A percentile compares a stretch with the other conserved stretches of the same genome.
These are phyloP conservation scores for Fusarium equiseti DNA, from an alignment of 2,329 filamentous ascomycete species.

Conservation along the genomic window DNA sequence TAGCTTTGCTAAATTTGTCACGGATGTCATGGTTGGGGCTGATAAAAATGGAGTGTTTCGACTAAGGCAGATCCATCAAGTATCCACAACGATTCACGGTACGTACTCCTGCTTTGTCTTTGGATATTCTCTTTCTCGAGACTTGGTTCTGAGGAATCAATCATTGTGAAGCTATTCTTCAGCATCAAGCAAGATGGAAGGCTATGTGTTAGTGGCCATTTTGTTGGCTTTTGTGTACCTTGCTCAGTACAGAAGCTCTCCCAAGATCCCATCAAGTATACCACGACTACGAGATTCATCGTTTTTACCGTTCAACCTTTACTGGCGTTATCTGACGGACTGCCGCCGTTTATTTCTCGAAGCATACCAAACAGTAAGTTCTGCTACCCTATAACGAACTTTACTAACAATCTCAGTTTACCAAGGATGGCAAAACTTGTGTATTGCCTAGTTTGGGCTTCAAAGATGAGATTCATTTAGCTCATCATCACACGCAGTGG, in stretches of 20 bases:
- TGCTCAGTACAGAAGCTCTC: not conserved
- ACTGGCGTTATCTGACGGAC: slow-evolving; percentile 47
- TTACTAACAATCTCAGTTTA: slow-evolving; percentile 42
- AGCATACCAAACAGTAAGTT: slow-evolving; percentile 48
- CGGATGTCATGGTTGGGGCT: not conserved
- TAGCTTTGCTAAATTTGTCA: not conserved
- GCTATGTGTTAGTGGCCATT: not conserved
- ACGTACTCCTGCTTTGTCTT: not conserved
- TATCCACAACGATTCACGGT: not conserved
- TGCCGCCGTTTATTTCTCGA: slow-evolving; percentile 49
- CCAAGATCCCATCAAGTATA: slow-evolving; percentile 13
- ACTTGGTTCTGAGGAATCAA: not conserved
- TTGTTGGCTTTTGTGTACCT: slow-evolving; percentile 7
- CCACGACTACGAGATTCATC: slow-evolving; percentile 1
- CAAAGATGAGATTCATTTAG: slow-evolving; percentile 57
- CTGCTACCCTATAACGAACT: accelerated
- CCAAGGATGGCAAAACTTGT: slow-evolving; percentile 56
- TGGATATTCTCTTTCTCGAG: not conserved
- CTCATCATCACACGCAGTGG: slow-evolving; percentile 56
- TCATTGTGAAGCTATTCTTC: not conserved
- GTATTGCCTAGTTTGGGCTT: slow-evolving; percentile 56
- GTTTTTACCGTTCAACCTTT: slow-evolving; percentile 8
- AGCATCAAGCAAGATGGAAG: slow-evolving; percentile 2
- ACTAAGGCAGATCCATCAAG: slow-evolving; percentile 13
- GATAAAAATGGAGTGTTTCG: slow-evolving; percentile 10